Percentiles rank a stretch among this genome's conserved stretches.
Evolutionary conservation across 2,329 filamentous ascomycete species (phyloP).

Genomic region (Nemania sp.): DNA sequence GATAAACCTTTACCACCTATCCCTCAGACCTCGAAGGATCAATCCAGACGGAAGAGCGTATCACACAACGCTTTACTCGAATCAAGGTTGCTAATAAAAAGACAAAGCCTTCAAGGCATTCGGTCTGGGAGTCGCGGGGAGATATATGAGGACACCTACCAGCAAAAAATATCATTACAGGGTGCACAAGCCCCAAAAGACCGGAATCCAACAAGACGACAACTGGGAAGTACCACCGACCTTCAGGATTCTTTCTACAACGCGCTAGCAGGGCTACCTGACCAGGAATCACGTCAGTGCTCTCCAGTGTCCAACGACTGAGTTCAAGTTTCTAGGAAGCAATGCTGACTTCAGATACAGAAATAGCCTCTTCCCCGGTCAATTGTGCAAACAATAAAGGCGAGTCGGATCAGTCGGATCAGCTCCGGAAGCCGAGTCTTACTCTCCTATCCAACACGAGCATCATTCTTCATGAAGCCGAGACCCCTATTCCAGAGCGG

Average conservation of each 20-base stretch:
- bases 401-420: slow-evolving; percentile 36
- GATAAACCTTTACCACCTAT: slow-evolving; percentile 38
- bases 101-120: slow-evolving; percentile 41
- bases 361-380: slow-evolving; percentile 31
- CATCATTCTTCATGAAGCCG: slow-evolving; percentile 51
- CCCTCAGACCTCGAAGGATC: slow-evolving; percentile 29
- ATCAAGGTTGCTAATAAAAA: slow-evolving; percentile 39
- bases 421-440: slow-evolving; percentile 44
- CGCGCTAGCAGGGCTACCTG: slow-evolving; percentile 37
- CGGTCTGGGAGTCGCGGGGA: slow-evolving; percentile 33
- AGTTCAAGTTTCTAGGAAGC: slow-evolving; percentile 7
- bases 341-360: slow-evolving; percentile 40
- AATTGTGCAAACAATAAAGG: slow-evolving; percentile 30
- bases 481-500: slow-evolving; percentile 53
- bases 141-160: slow-evolving; percentile 32
- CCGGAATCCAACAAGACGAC: slow-evolving; percentile 36
- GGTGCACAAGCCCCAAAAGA: slow-evolving; percentile 30
- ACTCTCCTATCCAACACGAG: slow-evolving; percentile 44
- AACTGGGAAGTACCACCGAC: slow-evolving; percentile 42
- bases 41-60: slow-evolving; percentile 39
- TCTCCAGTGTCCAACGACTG: slow-evolving; percentile 32
- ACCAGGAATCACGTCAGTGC: slow-evolving; percentile 44
- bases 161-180: slow-evolving; percentile 36
- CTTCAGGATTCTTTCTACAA: slow-evolving; percentile 40
- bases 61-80: slow-evolving; percentile 37